phyloP scores from a whole-genome alignment of 306 rosid genomes.

The Casuarina glauca region DNA sequence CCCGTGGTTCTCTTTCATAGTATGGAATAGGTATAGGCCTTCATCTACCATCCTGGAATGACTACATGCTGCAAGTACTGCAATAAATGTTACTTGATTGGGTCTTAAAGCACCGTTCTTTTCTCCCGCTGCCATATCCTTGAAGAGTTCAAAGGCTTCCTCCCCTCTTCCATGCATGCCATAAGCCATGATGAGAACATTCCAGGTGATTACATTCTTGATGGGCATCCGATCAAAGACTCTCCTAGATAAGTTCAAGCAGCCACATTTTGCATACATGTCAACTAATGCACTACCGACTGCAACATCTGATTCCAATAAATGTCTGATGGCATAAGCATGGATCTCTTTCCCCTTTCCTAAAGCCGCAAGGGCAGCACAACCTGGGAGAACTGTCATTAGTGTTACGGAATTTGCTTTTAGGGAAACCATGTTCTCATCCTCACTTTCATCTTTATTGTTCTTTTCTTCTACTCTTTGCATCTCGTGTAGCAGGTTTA shows the following conservation, averaged over 20 bases:
- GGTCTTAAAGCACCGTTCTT: conserved; percentile 44
- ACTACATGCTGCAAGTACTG: conserved; percentile 67
- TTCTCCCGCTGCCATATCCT: conserved; percentile 49
- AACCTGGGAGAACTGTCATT: conserved; percentile 82
- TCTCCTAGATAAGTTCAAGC: conserved; percentile 54
- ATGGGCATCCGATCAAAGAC: conserved; percentile 67
- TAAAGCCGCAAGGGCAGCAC: conserved; percentile 66
- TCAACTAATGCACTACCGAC: conserved; percentile 83
- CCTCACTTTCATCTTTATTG: conserved; percentile 25
- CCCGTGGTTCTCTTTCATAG: conserved; percentile 61
- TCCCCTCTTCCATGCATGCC: conserved; percentile 88
- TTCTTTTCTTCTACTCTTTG: conserved; percentile 34
- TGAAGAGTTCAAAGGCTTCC: conserved; percentile 64
- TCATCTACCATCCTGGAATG: conserved; percentile 68
- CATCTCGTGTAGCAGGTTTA: conserved; percentile 60
- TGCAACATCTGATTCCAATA: conserved; percentile 62
- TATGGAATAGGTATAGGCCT: conserved; percentile 57
- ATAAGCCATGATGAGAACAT: conserved; percentile 78
- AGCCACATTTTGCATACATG: conserved; percentile 93
- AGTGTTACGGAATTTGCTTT: conserved; percentile 81
- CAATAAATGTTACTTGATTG: conserved; percentile 61
- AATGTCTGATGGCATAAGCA: conserved; percentile 66
- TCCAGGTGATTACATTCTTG: conserved; percentile 79
- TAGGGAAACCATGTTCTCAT: conserved; percentile 34
- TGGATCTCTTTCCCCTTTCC: conserved; percentile 83